Conservation (phyloP, 2,329 filamentous ascomycete genomes). For the Verticillium alfalfae region DNA sequence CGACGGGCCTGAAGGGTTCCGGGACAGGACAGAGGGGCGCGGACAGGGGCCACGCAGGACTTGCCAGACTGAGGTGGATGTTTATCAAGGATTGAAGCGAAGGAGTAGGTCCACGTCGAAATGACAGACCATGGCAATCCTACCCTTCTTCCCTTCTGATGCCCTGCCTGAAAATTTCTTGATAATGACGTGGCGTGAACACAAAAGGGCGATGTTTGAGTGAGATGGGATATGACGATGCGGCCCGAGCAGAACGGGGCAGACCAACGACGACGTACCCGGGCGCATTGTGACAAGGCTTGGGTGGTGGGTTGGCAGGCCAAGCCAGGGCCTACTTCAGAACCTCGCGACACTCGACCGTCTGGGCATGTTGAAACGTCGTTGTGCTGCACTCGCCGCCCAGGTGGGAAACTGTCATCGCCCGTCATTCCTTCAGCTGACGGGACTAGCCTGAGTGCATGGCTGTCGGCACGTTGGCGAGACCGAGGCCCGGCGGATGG, state of each 20-base stretch:
- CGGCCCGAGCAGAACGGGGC: not conserved
- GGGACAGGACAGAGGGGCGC: not conserved
- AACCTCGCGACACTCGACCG: not conserved
- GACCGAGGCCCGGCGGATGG: not conserved
- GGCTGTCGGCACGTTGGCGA: not conserved
- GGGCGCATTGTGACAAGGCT: not conserved
- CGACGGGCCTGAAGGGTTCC: not conserved
- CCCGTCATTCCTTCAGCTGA: not conserved
- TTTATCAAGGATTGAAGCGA: not conserved
- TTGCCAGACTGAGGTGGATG: not conserved
- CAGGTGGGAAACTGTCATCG: not conserved
- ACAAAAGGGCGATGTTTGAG: not conserved
- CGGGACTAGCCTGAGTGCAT: not conserved
- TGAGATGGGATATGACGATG: not conserved
- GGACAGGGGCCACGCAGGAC: not conserved
- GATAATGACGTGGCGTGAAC: not conserved
- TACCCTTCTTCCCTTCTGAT: not conserved
- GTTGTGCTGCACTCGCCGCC: not conserved
- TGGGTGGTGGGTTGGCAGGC: not conserved
- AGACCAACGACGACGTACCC: not conserved
- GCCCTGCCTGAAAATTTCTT: not conserved
- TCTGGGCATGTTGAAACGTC: not conserved
- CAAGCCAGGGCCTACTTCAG: not conserved
- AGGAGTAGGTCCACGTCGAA: not conserved
- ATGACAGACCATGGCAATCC: not conserved